These are phyloP conservation scores for Talaromyces liani DNA, from an alignment of 495 filamentous ascomycete genomes.

Conservation along the genomic window DNA sequence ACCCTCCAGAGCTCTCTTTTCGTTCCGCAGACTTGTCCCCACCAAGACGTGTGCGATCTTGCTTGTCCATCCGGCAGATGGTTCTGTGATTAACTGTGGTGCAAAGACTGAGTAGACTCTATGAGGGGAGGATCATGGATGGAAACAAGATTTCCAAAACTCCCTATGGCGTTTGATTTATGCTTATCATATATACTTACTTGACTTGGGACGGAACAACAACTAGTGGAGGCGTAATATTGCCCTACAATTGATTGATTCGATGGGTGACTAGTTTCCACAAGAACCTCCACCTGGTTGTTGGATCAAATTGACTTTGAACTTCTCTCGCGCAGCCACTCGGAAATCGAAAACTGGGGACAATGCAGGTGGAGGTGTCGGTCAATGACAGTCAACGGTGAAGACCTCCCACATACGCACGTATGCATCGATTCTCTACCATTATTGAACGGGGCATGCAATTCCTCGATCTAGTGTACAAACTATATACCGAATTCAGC, in stretches of 20 bases:
- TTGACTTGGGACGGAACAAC: background rate
- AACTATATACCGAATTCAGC: background rate
- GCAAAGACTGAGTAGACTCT: background rate
- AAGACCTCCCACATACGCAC: background rate
- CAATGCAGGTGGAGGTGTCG: background rate
- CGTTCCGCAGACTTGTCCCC: background rate
- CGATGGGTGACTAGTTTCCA: background rate
- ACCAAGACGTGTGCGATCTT: background rate
- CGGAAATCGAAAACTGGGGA: background rate
- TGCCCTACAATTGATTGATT: background rate
- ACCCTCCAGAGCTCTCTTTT: background rate
- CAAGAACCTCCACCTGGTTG: background rate
- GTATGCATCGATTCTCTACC: background rate
- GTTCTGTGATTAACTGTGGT: background rate
- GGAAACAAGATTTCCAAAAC: background rate
- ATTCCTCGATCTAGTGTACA: background rate
- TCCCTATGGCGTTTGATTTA: background rate
- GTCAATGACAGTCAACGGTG: background rate
- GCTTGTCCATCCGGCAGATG: background rate
- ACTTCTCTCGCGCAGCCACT: background rate
- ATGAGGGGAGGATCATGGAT: background rate
- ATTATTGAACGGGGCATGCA: slow-evolving; percentile 1
- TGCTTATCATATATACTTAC: background rate
- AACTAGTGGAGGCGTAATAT: background rate
- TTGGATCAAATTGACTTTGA: background rate